Evolutionary conservation across 179 eudicot species (phyloP), one percentile per base, ranked within the genome.

Genomic region (Beta corolliflora): DNA sequence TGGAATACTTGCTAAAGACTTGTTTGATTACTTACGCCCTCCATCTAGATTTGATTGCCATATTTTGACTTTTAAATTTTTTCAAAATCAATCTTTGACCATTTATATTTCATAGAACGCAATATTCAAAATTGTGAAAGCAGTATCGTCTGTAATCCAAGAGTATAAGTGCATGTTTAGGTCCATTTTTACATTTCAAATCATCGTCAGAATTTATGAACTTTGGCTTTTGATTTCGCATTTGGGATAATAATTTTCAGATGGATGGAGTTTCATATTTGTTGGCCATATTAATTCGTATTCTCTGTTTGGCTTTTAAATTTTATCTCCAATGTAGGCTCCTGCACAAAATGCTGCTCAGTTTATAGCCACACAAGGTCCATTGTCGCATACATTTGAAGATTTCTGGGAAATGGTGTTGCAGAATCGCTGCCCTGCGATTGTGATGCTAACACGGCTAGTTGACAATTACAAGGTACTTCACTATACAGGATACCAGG

Each of bases 391-490:
- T 81, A 96, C 98, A 69, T 91, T 81, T 91, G 98, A 96, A 84
- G 98, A 96, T 84, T 96, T 96, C 81, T 96, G 99, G 99, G 95
- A 93, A 84, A 96, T 96, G 99, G 91, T 96, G 75, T 83, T 94
- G 48, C 97, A 94, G 89, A 75, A 84, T 79, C 94, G 89, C 44
- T 91, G 93, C 80, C 97, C 99, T 65, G 93, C 88, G 45, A 87
- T 93, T 82, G 83, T 96, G 85, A 96, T 94, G 99, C 97, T 96
- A 58, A 94, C 99, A 73, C 87, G 90, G 73, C 84, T 96, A 88
- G 88, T 94, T 25, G 99, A 96, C 86, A 83, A 89, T 84, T 87
- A 82, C 87, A 85, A 78, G 97, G 98, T 96, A 92, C 73, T 84
- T 45, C 29, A 46, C 56, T 78, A 29, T 79, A 23, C 77, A 55